Evolutionary conservation across 1,139 yeast species (phyloP), one percentile per base, ranked within the genome.

Genomic region (Candida mesenterica): DNA sequence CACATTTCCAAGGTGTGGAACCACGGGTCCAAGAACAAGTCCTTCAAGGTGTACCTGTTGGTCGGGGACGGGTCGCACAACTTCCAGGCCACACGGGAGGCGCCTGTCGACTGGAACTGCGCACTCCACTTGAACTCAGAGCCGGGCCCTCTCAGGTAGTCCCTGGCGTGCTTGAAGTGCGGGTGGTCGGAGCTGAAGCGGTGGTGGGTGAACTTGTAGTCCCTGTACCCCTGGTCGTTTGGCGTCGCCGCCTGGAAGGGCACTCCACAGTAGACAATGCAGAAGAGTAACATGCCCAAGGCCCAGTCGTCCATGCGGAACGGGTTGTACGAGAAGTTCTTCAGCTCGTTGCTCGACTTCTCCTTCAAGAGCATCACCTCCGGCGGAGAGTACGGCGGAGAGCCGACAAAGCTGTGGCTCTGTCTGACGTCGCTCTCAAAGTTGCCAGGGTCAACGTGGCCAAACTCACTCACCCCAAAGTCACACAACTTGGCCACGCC

Each of bases 381-480:
- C 0, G 94, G 94, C 4, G 92, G 81, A 9, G 83, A 76, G 53
- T 82, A 84, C 3, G 92, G 92, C 3, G 92, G 88, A 2, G 90
- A 82, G 2, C 94, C 94, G 33, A 83, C 82, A 58, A 73, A 73
- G 3, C 75, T 55, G 12, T 68, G 59, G 12, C 75, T 69, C 24
- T 58, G 40, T 45, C 68, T 72, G 3, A 80, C 46, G 3, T 75
- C 72, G 16, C 77, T 65, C 1, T 61, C 48, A 14, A 76, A 65
- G 56, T 82, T 78, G 2, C 75, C 75, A 0, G 77, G 77, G n/a
- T 56, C 62, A 35, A 61, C 72, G 55, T 79, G 83, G 15, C 80
- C 85, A 57, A 70, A 76, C 36, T 75, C 82, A 39, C 86, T 75
- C 15, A 81, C 82, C 39, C 94, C 94, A 57, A 83, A 84, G 62